Conservation (phyloP, 345 rosid species). For the Hypericum androsaemum region DNA sequence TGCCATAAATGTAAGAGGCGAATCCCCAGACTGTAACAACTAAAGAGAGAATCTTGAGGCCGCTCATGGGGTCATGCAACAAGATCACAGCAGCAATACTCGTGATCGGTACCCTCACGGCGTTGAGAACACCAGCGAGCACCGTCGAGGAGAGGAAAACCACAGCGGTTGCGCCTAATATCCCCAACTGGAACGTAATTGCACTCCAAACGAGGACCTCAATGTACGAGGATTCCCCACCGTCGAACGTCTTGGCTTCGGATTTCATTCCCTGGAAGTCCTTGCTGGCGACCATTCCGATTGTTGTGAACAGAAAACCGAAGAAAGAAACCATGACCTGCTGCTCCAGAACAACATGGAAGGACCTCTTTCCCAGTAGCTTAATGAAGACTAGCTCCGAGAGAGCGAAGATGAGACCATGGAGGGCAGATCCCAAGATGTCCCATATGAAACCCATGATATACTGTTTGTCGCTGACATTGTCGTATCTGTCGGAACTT, state of each 20-base stretch:
- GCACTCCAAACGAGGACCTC: slow-evolving; percentile 54
- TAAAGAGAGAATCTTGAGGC: slow-evolving; percentile 75
- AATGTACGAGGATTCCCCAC: slow-evolving; percentile 37
- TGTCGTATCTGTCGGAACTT: slow-evolving; percentile 49
- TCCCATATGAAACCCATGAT: slow-evolving; percentile 73
- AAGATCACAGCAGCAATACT: slow-evolving; percentile 14
- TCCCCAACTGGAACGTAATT: slow-evolving; percentile 66
- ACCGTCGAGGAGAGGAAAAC: slow-evolving; percentile 68
- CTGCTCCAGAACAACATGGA: slow-evolving; percentile 81
- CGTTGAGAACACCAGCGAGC: slow-evolving; percentile 76
- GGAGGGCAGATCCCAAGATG: slow-evolving; percentile 71
- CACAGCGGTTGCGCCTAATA: slow-evolving; percentile 60
- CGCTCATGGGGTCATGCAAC: slow-evolving; percentile 36
- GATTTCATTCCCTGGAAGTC: slow-evolving; percentile 45
- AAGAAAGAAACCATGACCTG: slow-evolving; percentile 67
- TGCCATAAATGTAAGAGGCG: slow-evolving; percentile 64
- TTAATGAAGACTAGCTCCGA: slow-evolving; percentile 68
- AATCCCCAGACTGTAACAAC: slow-evolving; percentile 82
- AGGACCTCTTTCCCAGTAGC: slow-evolving; percentile 60
- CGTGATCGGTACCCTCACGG: slow-evolving; percentile 73
- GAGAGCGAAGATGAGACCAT: slow-evolving; percentile 77
- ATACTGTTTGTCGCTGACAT: slow-evolving; percentile 42
- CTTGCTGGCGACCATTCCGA: slow-evolving; percentile 41
- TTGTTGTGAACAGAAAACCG: slow-evolving; percentile 57
- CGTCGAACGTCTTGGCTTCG: slow-evolving; percentile 44